phyloP scores from a whole-genome alignment of 2,329 filamentous ascomycete species.

The Dactylonectria estremocensis region DNA sequence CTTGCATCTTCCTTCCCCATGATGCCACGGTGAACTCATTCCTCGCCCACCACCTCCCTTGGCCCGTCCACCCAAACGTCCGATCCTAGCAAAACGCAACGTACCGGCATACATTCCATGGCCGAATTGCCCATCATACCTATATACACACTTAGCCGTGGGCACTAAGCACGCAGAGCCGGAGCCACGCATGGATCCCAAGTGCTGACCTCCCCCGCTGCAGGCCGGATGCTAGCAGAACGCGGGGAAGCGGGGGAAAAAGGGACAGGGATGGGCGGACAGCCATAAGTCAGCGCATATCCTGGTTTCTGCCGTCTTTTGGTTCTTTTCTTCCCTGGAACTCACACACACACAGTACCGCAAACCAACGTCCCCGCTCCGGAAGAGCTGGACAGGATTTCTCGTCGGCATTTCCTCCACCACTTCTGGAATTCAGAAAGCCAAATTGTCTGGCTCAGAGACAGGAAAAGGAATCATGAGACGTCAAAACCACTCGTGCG shows the following conservation, averaged over 20 bases:
- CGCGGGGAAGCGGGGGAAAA: slow-evolving; percentile 31
- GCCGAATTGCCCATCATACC: not conserved
- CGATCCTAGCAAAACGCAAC: not conserved
- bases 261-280: not conserved
- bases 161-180: too few relatives aligned
- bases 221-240: slow-evolving; percentile 17
- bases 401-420: too few relatives aligned
- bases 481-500: slow-evolving; percentile 45
- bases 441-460: too few relatives aligned
- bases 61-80: not conserved
- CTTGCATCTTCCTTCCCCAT: not conserved
- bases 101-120: not conserved
- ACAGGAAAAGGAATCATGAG: slow-evolving; percentile 34
- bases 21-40: not conserved
- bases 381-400: slow-evolving; percentile 2
- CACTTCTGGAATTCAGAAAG: not conserved
- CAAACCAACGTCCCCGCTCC: not conserved
- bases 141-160: too few relatives aligned
- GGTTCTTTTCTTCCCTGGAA: not conserved
- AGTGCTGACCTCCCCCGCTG: slow-evolving; percentile 17
- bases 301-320: not conserved
- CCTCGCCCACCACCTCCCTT: not conserved
- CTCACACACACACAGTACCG: not conserved
- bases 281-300: slow-evolving; percentile 7
- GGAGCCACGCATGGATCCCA: too few relatives aligned